Base-by-base conservation (phyloP, 1,284 basidiomycete genomes). In the Cystobasidium slooffiae region DNA sequence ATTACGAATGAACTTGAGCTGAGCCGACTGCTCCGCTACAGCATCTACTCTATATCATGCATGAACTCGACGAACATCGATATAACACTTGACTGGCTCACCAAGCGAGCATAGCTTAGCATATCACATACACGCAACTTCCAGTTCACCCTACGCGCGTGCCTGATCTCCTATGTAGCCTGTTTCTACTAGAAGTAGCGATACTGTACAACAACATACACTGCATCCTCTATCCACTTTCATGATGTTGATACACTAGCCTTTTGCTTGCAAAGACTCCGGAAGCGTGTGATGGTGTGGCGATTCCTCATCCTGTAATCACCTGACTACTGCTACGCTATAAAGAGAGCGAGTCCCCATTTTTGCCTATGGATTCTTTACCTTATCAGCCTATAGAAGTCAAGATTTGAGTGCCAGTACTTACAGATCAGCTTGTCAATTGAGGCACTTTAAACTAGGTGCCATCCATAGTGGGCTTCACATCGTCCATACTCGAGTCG, bases 21-120 rank as follows among this genome's bases (percentile, higher is more conserved):
- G n/a, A n/a, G n/a, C n/a, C n/a, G n/a, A n/a, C n/a, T n/a, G n/a
- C n/a, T n/a, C n/a, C n/a, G n/a, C n/a, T n/a, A n/a, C n/a, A 92
- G 91, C 92, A 73, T 73, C 31, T 73, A 73, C 44, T 73, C 70
- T 3, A 91, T 81, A 94, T 92, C 18, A 94, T 95, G 90, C 22
- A 95, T 95, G 84, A 94, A 89, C 78, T 92, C 93, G 82, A 91
- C 95, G 81, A 97, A 97, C 81, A 85, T 97, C 67, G 85, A 86
- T 77, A 84, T 86, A 43, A 84, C 86, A 0, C 77, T 87, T 18
- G 82, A 84, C 31, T 87, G 86, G 86, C 80, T 86, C 18, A 81
- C 81, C 6, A 82, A 83, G 70, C 76, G 82, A 24, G 81, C 82
- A 3, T 83, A 77, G 68, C 24, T 22, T 22, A 39, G 37, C 6